Evolutionary conservation across 257 asterid species (phyloP).

Genomic region (Solanum gandarillasii): DNA sequence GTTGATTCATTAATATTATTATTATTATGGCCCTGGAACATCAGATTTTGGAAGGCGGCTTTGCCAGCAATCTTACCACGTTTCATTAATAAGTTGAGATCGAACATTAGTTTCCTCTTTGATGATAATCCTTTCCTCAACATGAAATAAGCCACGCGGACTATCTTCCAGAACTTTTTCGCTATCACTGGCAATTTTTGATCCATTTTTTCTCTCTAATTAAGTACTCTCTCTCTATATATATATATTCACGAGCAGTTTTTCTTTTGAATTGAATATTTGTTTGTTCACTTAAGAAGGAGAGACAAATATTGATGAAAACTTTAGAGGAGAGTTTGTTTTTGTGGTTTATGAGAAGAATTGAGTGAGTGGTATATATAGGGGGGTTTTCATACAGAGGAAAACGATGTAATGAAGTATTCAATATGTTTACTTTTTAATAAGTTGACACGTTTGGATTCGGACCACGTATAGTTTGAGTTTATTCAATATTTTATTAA

Average conservation of each 20-base stretch:
- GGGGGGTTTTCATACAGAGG: not conserved
- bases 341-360: not conserved
- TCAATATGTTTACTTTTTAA: not conserved
- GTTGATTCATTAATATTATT: not conserved
- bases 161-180: slow-evolving; percentile 11
- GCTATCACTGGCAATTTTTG: not conserved
- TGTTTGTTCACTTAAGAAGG: not conserved
- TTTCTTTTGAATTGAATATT: not conserved
- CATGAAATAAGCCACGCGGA: slow-evolving; percentile 4
- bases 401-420: not conserved
- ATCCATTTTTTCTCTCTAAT: not conserved
- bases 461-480: not conserved
- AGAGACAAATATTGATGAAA: not conserved
- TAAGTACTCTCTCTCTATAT: not conserved
- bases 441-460: too few relatives aligned
- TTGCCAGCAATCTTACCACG: slow-evolving; percentile 44
- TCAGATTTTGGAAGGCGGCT: slow-evolving; percentile 5
- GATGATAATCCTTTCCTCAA: slow-evolving; percentile 23
- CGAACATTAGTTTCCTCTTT: slow-evolving; percentile 20
- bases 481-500: not conserved
- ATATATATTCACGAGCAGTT: not conserved
- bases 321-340: not conserved
- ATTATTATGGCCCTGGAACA: not conserved
- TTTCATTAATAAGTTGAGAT: slow-evolving; percentile 26
- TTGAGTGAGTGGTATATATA: not conserved